Evolutionary conservation across 2,329 filamentous ascomycete species (phyloP), one percentile per base, ranked within the genome.

Genomic region (Colletotrichum endophyticum): DNA sequence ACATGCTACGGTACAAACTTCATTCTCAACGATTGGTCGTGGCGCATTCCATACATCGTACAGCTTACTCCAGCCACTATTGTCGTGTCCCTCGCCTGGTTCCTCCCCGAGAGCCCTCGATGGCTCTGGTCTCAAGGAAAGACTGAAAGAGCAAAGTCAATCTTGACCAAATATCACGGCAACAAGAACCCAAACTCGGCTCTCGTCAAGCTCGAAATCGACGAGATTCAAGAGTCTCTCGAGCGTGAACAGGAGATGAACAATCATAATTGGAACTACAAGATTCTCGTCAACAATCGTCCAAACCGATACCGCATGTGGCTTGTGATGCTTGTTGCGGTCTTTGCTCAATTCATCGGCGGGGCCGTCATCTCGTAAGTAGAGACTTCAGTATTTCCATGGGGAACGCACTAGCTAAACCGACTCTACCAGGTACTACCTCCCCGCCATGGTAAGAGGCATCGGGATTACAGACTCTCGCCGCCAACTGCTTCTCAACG

Each of bases 291-390:
- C 78, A 82, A 83, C 76, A 89, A 88, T 13, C 84, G 84, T 62
- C 86, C 87, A 19, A 89, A 90, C 79, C 85, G 88, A 64, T 87
- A 88, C 77, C 84, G 89, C 62, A 82, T 91, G 44, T 80, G 86
- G 64, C 82, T 91, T 28, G 81, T 88, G n/a, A 80, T 87, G 62
- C 87, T 87, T 3, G 83, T 89, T 11, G 88, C 88, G 70, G 79
- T 89, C 27, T 88, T 89, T 79, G 87, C 87, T 0, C 87, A 89
- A 79, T 88, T 88, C 82, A 86, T 84, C 53, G 88, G 88, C 12
- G 89, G 89, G 79, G 86, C 84, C 59, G 81, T 89, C 13, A 85
- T 89, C 73, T 86, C 83, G 44, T 66, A 4, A 22, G 30, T n/a
- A 12, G 3, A n/a, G 8, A 36, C 19, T n/a, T 44, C 19, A 44